These are phyloP conservation scores for Taphrina communis DNA, from an alignment of 1,139 yeast species.

Conservation along the genomic window DNA sequence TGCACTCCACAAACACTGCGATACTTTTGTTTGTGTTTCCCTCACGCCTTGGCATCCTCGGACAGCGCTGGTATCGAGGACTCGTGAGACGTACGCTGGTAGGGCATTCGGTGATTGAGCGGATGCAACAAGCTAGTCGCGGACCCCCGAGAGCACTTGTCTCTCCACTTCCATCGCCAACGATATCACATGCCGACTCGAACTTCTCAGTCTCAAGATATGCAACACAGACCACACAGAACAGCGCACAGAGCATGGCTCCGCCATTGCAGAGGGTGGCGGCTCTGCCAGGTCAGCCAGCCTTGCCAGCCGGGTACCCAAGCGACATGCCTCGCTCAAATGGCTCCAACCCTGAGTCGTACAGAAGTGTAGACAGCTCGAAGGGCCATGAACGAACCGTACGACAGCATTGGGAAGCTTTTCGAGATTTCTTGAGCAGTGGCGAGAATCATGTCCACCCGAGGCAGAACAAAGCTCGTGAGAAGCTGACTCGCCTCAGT, in stretches of 20 bases:
- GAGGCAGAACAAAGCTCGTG: constrained; percentile 67
- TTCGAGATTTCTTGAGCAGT: constrained; percentile 17
- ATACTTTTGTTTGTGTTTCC: not conserved
- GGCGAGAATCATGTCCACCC: constrained; percentile 22
- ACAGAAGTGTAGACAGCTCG: not conserved
- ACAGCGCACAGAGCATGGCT: constrained; percentile 5
- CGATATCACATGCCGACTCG: constrained; percentile 23
- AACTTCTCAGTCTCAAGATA: constrained; percentile 24
- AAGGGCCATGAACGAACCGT: constrained; percentile 6
- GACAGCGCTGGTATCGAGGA: not conserved
- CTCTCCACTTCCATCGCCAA: constrained; percentile 29
- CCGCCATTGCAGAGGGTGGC: constrained; percentile 17
- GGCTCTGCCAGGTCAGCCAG: constrained; percentile 8
- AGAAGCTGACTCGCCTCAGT: constrained; percentile 78
- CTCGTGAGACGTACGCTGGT: not conserved
- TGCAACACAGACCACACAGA: constrained; percentile 11
- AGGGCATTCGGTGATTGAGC: not conserved
- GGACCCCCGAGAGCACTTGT: constrained; percentile 24
- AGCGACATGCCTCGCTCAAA: constrained; percentile 6
- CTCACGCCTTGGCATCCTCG: not conserved
- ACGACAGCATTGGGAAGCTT: constrained; percentile 25
- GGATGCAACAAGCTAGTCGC: constrained; percentile 23
- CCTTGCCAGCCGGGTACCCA: constrained; percentile 3
- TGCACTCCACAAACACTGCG: not conserved
- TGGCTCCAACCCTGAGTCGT: constrained; percentile 11